Evolutionary conservation across 352 stramenopile genomes (phyloP), one percentile per base, ranked within the genome.

Genomic region (Phytophthora cryptogea): DNA sequence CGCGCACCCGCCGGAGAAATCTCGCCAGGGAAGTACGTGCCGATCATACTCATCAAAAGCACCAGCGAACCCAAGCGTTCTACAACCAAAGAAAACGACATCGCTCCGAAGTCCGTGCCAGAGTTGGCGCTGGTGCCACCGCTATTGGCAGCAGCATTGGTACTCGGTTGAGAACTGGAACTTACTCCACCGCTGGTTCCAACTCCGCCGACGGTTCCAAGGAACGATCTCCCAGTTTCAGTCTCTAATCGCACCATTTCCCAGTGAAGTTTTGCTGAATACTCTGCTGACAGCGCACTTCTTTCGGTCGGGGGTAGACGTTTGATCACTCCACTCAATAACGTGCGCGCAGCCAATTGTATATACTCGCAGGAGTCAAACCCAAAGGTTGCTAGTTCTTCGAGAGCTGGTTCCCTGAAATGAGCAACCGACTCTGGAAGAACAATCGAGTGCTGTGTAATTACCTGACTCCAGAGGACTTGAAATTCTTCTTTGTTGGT

Each of bases 391-490:
- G 86, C 84, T 11, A 95, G 67, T 30, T 76, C 76, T 35, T 94
- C 84, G 4, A 95, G 63, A 39, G 84, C 83, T 16, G 84, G 82
- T 49, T 94, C 86, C 8, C 76, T 67, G 42, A 89, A 92, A 26
- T 72, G 60, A 31, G 76, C 71, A 5, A 92, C 71, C 28, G 85
- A 87, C 33, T 93, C 84, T 4, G 86, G 83, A 7, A 95, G 60
- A 4, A 90, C 82, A 2, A 95, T 79, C 11, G 84, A 91, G 53
- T 93, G 83, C 44, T 94, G 86, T 1, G 86, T 95, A 37, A 95
- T 90, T 1, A 95, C 61, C 54, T 93, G 86, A 46, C 86, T 95
- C 86, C 86, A 95, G 3, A 95, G 59, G 9, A 92, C 74, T 66
- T 93, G 86, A 37, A 94, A 92, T 51, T 90, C 79, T 62, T 93